Evolutionary conservation across 805 yeast species (phyloP).

Genomic region (Priceomyces haplophilus): DNA sequence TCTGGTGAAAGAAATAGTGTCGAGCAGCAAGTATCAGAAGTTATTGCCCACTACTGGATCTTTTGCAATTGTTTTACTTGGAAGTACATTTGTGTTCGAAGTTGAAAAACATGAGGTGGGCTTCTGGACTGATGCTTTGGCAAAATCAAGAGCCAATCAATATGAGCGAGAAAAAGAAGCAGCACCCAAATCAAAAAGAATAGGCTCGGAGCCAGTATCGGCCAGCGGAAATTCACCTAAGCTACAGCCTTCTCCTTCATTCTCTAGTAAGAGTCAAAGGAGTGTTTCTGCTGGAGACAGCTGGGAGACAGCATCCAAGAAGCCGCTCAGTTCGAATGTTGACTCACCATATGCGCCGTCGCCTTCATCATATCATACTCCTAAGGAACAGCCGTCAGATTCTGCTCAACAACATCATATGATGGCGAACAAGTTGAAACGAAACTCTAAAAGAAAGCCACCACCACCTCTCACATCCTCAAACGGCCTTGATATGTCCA

Average conservation of each 20-base stretch:
- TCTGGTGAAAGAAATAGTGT: slow-evolving; percentile 57
- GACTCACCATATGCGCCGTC: background rate
- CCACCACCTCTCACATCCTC: slow-evolving; percentile 27
- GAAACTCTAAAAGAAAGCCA: slow-evolving; percentile 22
- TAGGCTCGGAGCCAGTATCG: background rate
- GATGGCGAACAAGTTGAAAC: slow-evolving; percentile 5
- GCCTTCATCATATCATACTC: background rate
- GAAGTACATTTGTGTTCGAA: slow-evolving; percentile 54
- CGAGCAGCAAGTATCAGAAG: slow-evolving; percentile 24
- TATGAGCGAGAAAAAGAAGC: slow-evolving; percentile 39
- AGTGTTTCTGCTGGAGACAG: slow-evolving; percentile 3
- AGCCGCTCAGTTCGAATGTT: background rate
- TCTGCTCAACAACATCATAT: slow-evolving; percentile 2
- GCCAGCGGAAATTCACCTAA: slow-evolving; percentile 16
- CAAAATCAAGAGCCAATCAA: slow-evolving; percentile 46
- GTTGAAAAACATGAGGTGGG: slow-evolving; percentile 49
- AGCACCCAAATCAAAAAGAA: slow-evolving; percentile 1
- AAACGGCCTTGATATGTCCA: slow-evolving; percentile 24
- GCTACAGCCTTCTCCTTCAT: slow-evolving; percentile 22
- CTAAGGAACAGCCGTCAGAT: background rate
- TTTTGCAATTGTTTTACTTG: slow-evolving; percentile 58
- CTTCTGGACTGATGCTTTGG: slow-evolving; percentile 57
- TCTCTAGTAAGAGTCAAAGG: slow-evolving; percentile 5
- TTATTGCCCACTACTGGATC: slow-evolving; percentile 39
- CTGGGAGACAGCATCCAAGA: background rate